Evolutionary conservation across 129 eudicot species (phyloP), one percentile per base, ranked within the genome.

Genomic region (Centella asiatica): DNA sequence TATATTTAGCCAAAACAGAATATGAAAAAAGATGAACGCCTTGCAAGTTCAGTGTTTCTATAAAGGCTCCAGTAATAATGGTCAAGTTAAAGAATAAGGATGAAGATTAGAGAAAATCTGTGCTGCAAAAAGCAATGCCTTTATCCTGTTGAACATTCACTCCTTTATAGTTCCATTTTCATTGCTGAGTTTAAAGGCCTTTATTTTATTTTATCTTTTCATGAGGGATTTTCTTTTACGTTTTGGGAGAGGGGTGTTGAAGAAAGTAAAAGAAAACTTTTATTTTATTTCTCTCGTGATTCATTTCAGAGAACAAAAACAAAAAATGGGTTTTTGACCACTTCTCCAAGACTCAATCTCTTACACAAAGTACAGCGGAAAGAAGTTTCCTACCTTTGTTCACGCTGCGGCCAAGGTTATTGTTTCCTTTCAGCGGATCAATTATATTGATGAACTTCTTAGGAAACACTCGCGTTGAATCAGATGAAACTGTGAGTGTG

Each of bases 331-430:
- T 14, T 12, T 12, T 0, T 12, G 4, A 13, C 19, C 19, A 44
- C 19, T 44, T 14, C 19, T 6, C 19, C 5, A 18, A 33, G 27
- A 31, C n/a, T 19, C 11, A 6, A 26, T 25, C 18, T 36, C 18
- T 44, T 7, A 2, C 6, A 32, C 25, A 15, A 2, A 18, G 8
- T 17, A 44, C n/a, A 46, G 4, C 11, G 10, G 12, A 46, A 2
- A 40, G 54, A 32, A 15, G 44, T 29, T 10, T 23, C 40, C 47
- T 65, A 88, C 96, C 95, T 80, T 57, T 67, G 72, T 64, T n/a
- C 49, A 87, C 77, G 58, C 96, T 84, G 67, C 96, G 95, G 6
- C 99, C 99, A 52, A 93, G 85, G 70, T 93, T 93, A 72, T 93
- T 93, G 69, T 52, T 78, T 57, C 54, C 83, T 65, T 81, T 93